phyloP scores from a whole-genome alignment of 2,329 filamentous ascomycete species.

The Ophiostoma himal-ulmi region DNA sequence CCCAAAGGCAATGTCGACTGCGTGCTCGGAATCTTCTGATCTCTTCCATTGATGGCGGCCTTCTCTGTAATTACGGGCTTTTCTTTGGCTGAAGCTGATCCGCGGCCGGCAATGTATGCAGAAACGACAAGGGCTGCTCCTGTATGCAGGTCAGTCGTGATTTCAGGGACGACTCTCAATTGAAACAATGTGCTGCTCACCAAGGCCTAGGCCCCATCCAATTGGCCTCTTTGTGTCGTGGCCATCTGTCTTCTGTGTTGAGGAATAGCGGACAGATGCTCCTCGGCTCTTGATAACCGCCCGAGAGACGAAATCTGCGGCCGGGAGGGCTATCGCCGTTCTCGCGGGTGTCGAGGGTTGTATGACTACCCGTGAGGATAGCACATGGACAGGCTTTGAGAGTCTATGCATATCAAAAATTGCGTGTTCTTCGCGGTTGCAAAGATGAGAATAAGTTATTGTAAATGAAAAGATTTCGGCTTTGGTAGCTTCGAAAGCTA shows the following conservation, averaged over 20 bases:
- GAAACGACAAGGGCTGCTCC: not conserved
- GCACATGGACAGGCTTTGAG: not conserved
- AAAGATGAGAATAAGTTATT: not conserved
- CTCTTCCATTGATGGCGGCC: not conserved
- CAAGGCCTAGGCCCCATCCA: not conserved
- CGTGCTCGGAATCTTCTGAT: not conserved
- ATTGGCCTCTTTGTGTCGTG: not conserved
- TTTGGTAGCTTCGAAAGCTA: not conserved
- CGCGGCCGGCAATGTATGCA: not conserved
- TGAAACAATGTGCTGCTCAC: not conserved
- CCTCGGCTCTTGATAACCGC: not conserved
- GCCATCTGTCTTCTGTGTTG: not conserved
- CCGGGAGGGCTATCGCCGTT: not conserved
- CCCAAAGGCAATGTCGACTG: constrained; percentile 31
- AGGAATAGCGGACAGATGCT: not conserved
- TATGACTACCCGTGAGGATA: not conserved
- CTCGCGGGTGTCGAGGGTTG: not conserved
- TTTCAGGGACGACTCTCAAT: not conserved
- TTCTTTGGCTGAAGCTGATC: not conserved
- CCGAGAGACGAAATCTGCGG: not conserved
- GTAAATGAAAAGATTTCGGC: not conserved
- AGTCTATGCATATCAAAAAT: not conserved
- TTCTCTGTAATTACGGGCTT: not conserved
- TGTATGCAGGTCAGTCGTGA: not conserved
- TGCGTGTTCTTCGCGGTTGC: not conserved